A percentile compares a stretch with the other conserved stretches of the same genome.
Evolutionary conservation across 2,329 filamentous ascomycete species (phyloP).

Genomic region (Sclerotiophoma versabilis): DNA sequence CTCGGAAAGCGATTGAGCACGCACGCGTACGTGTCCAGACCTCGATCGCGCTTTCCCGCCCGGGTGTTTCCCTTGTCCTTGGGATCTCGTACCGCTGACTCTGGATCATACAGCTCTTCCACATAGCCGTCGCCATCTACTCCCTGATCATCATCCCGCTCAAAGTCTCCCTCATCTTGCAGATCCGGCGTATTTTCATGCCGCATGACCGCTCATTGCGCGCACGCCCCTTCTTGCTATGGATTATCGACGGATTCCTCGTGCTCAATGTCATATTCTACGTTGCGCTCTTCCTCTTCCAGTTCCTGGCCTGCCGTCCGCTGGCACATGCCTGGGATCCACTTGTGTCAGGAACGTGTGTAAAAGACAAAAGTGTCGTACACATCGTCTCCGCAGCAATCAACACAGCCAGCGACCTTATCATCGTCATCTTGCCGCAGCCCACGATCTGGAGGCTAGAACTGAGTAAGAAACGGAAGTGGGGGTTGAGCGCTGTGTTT

Average conservation of each 20-base stretch:
- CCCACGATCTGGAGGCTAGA: conserved; percentile 27
- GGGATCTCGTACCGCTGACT: neutral
- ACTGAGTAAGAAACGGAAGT: conserved; percentile 15
- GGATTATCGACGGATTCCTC: conserved; percentile 20
- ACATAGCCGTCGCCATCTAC: conserved; percentile 22
- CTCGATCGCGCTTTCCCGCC: too few relatives aligned
- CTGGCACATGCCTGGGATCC: conserved; percentile 24
- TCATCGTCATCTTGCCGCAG: conserved; percentile 27
- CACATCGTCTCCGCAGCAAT: conserved; percentile 25
- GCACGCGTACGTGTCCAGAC: conserved; percentile 11
- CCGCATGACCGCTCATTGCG: conserved; percentile 5
- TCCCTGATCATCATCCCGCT: conserved; percentile 19
- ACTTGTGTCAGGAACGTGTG: conserved; percentile 15
- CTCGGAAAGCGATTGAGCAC: conserved; percentile 14
- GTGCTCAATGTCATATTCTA: conserved; percentile 27
- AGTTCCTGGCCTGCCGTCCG: conserved; percentile 28
- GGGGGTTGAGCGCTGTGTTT: conserved; percentile 23
- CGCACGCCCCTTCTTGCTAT: conserved; percentile 1
- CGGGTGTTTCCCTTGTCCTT: neutral
- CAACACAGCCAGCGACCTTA: conserved; percentile 29
- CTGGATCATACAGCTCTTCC: conserved; percentile 15
- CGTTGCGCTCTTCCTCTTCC: conserved; percentile 23
- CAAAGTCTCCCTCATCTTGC: conserved; percentile 29
- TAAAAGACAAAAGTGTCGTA: conserved; percentile 20
- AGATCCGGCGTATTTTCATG: conserved; percentile 28